Base-by-base conservation (phyloP, 78 protist genomes). In the Dictyostelium capitatum region DNA sequence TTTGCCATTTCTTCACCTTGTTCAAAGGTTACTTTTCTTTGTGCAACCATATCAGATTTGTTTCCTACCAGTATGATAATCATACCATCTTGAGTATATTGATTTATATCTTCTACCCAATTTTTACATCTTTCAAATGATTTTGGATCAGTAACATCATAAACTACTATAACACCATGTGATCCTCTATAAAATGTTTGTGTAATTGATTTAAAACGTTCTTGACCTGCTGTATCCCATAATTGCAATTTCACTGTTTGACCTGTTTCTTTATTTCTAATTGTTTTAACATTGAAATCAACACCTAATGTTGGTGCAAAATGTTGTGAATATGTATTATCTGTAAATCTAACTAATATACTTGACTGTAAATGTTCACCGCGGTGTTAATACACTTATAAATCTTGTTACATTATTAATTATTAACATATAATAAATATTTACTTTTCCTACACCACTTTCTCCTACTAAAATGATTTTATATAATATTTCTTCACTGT, bases 221-320 rank as follows among this genome's bases (percentile, higher is more conserved):
- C 97, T 80, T 96, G 97, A 41, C 98, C 98, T 17, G 98, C 98
- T 1, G 98, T 87, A 50, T 87, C 92, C 92, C 92, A 87, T 3
- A 87, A 53, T 77, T 87, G 92, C 50, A 87, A 32, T 50, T 87
- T 87, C 1, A 87, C 83, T 54, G 83, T 87, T 50, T 87, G 92
- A 17, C 92, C 92, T 41, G 92, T 87, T 67, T 87, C 92, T 64
- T 87, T 87, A 47, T 77, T 87, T 59, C 81, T 74, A 28, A 87
- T 87, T 62, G 92, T 87, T 48, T 87, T 87, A 77, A 87, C 92
- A 50, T 87, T 87, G 30, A 87, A 87, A 50, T 87, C 92, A 47
- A 87, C 82, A 20, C 92, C 92, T 14, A 85, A 46, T 7, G 92
- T 85, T 75, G 92, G 92, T 56, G 92, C 82, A 48, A 85, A 85